Evolutionary conservation across 140 eudicot genomes (phyloP).

Genomic region (Ambrosia hybrid): DNA sequence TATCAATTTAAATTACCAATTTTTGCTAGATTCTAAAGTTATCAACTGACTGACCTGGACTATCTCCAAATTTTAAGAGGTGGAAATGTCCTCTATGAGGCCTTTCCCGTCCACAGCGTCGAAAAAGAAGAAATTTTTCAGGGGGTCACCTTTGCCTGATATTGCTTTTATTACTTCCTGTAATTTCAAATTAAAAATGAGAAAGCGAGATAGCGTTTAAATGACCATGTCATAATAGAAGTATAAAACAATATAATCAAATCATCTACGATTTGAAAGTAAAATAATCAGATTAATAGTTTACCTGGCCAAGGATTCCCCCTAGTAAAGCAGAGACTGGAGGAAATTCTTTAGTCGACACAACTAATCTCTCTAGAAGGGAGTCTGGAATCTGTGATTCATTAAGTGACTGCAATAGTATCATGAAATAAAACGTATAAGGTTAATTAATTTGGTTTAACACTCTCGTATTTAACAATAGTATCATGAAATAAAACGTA

Average conservation of each 20-base stretch:
- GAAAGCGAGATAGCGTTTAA: neutral
- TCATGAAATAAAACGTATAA: neutral
- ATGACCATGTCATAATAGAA: neutral
- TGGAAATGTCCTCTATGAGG: conserved; percentile 70
- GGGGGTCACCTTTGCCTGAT: conserved; percentile 95
- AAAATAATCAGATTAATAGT: neutral
- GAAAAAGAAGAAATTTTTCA: conserved; percentile 82
- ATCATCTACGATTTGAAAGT: neutral
- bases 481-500: neutral
- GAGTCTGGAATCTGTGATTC: conserved; percentile 85
- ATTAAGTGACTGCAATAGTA: conserved; percentile 58
- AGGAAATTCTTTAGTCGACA: conserved; percentile 71
- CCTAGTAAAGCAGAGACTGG: conserved; percentile 95
- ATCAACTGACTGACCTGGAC: conserved; percentile 3
- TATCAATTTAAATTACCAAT: conserved; percentile 12
- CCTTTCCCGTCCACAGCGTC: conserved; percentile 96
- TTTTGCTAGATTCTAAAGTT: conserved; percentile 32
- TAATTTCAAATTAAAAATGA: neutral
- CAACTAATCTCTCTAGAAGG: conserved; percentile 78
- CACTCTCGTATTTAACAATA: too few species aligned
- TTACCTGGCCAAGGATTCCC: conserved; percentile 98
- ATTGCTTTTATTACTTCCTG: conserved; percentile 97
- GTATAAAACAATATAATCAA: neutral
- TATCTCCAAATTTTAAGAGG: conserved; percentile 1
- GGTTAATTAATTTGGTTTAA: conserved; percentile 1